A percentile compares a stretch with the other conserved stretches of the same genome.
phyloP scores from a whole-genome alignment of 768 basidiomycete genomes.

The Podaxis pistillaris region DNA sequence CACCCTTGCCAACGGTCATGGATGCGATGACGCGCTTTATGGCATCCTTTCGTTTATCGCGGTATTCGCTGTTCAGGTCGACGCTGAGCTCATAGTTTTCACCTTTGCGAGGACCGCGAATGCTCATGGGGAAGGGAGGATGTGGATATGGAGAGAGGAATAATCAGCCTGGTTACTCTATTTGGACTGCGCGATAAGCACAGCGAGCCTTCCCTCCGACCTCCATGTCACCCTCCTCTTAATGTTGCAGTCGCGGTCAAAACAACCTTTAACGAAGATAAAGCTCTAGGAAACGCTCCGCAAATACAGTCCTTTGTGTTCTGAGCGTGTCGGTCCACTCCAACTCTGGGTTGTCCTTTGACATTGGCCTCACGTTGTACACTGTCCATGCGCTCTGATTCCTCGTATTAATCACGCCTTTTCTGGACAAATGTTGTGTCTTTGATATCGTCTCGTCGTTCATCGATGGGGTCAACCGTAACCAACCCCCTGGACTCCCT shows the following conservation, averaged over 20 bases:
- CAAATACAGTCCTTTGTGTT: background rate
- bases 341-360: background rate
- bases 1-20: slow-evolving; percentile 99
- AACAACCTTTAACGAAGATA: background rate
- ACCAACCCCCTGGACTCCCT: background rate
- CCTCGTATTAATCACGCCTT: background rate
- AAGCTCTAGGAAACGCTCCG: background rate
- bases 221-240: background rate
- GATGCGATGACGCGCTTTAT: slow-evolving; percentile 97
- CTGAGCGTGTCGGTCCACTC: too few relatives aligned
- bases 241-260: background rate
- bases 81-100: slow-evolving; percentile 97
- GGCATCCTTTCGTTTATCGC: slow-evolving; percentile 95
- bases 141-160: background rate
- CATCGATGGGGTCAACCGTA: too few relatives aligned
- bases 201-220: background rate
- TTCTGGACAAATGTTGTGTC: background rate
- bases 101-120: slow-evolving; percentile 70
- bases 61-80: slow-evolving; percentile 96
- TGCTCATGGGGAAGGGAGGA: slow-evolving; percentile 35
- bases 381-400: background rate
- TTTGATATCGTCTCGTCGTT: background rate
- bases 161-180: background rate
- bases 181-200: background rate
- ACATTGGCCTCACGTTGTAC: background rate